Evolutionary conservation across 1,284 basidiomycete genomes (phyloP).

Genomic region (Austroboletus novae-zelandiae): DNA sequence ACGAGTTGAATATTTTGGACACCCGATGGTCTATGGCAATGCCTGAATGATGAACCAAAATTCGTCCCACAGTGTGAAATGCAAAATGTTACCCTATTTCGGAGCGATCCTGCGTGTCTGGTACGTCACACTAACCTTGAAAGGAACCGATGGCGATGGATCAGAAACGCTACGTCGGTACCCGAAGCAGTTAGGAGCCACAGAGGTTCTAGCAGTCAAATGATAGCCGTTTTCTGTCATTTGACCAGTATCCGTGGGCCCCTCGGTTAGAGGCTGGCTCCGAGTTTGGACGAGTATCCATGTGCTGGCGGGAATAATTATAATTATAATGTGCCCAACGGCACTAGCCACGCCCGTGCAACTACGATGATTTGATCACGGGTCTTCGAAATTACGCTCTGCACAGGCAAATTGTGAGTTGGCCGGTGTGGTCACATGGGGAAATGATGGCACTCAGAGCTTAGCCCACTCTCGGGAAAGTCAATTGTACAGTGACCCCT

Average conservation of each 20-base stretch:
- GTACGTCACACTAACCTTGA: neutral
- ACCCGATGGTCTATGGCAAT: neutral
- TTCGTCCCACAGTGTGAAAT: neutral
- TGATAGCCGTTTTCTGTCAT: neutral
- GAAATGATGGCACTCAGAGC: too few species aligned
- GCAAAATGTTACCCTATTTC: neutral
- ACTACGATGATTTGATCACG: too few species aligned
- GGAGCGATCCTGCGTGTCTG: neutral
- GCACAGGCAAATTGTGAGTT: too few species aligned
- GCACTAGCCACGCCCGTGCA: neutral
- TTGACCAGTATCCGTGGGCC: neutral
- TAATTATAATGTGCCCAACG: neutral
- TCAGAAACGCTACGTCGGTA: neutral
- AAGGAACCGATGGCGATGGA: constrained; percentile 6
- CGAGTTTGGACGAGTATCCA: neutral
- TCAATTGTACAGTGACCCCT: too few species aligned
- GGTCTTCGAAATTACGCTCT: too few species aligned
- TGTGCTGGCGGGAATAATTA: neutral
- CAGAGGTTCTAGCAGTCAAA: neutral
- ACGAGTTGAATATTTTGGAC: neutral
- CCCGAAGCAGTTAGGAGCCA: neutral
- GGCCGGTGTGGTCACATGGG: too few species aligned
- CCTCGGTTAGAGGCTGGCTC: neutral
- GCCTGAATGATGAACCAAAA: neutral
- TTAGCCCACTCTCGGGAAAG: too few species aligned